Base-by-base conservation (phyloP, 139 green algal species). In the Zygnema cylindricum region DNA sequence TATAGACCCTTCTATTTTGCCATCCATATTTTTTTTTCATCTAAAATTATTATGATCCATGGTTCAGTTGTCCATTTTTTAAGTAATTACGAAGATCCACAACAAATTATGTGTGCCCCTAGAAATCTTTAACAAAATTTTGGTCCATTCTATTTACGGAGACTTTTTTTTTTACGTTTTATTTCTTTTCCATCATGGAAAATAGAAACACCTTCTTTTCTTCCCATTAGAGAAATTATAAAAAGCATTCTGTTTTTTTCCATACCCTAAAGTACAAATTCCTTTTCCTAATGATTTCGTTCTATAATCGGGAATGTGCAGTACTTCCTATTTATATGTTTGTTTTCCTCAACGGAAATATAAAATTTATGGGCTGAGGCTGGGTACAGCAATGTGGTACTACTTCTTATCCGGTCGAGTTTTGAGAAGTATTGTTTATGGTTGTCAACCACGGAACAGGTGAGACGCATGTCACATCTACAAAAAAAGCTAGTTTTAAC, bases 361-460 rank as follows among this genome's bases (percentile, higher is more conserved):
- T n/a, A n/a, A n/a, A n/a, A n/a, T n/a, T n/a, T n/a, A n/a, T n/a
- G n/a, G n/a, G n/a, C n/a, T n/a, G n/a, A n/a, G n/a, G n/a, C n/a
- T n/a, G n/a, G n/a, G 36, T 84, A 33, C 77, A 84, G 77, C 85
- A 32, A 71, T 86, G 76, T 88, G 63, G 69, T 89, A 78, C 63
- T 89, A 89, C 76, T 89, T 88, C 39, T 69, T 88, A 49, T 89
- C 84, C 7, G n/a, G 33, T 35, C 76, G 38, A 3, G 84, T 89
- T 39, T 69, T 36, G 35, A 1, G 84, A 36, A 88, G 63, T 88
- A 43, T 89, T 21, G 38, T 87, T 40, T 89, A 89, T 41, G 75
- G 84, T 21, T 11, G 43, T 1, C 57, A 88, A 55, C 73, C 69
- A 25, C 36, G 84, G 7, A 89, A 89, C 73, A 88, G 84, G 84